Base-by-base conservation (phyloP, 805 yeast species). In the Candida hungchunana region DNA sequence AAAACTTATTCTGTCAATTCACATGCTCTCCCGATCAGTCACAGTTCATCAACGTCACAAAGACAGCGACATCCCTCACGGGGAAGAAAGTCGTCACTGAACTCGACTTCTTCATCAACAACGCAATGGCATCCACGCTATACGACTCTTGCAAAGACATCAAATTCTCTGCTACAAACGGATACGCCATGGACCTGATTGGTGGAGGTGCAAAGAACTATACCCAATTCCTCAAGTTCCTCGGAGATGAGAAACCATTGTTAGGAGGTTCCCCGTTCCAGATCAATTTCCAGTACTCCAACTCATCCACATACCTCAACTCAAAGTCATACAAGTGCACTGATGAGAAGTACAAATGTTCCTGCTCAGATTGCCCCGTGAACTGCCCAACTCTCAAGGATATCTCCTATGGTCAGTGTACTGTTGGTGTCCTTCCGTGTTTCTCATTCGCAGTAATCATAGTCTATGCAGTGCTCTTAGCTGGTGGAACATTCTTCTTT, bases 261-360 rank as follows among this genome's bases (percentile, higher is more conserved):
- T 66, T 90, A 4, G 97, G 97, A 1, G 98, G 98, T 0, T 86
- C 96, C 0, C 97, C 97, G 0, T 87, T 90, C 56, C 97, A 90
- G 57, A 89, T 90, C 43, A 82, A 88, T 55, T 88, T 77, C 58
- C 61, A 66, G 3, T 85, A 77, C 63, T 63, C 64, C 18, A 51
- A 56, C 9, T 40, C 42, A 5, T 17, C 34, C 43, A 40, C 32
- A 16, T 52, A 20, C 51, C 43, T 51, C 35, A 58, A 53, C 29
- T 13, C 39, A 4, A 27, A 40, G 21, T 38, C 44, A 4, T 53
- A 42, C 18, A 22, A 28, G 1, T 90, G 97, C 56, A 72, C 77
- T 45, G 89, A 81, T 27, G 63, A 65, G 14, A 47, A 53, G 3
- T 90, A 76, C 56, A 74, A 73, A 46, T 88, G 96, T 61, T 84